Conservation (phyloP, 2,329 filamentous ascomycete genomes). For the Microdochium paspali region DNA sequence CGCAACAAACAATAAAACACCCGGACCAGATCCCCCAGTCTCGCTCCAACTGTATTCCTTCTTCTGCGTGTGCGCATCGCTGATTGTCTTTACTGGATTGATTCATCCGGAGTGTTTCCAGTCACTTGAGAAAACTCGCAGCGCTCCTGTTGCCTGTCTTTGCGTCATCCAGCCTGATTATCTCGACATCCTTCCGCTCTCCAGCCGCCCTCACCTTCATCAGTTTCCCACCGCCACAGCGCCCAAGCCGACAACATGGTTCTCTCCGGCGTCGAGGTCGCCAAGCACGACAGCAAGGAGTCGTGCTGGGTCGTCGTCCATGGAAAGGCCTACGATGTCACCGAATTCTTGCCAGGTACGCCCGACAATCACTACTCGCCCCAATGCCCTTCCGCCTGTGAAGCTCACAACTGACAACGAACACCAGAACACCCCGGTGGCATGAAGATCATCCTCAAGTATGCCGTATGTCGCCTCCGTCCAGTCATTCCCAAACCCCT, state of each 20-base stretch:
- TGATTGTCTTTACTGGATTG: no score
- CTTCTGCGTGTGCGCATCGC: no score
- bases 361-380: constrained; percentile 3
- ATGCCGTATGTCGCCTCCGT: constrained; percentile 46
- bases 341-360: constrained; percentile 70
- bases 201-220: constrained; percentile 2
- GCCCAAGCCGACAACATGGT: constrained; percentile 15
- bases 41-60: not conserved
- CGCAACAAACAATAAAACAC: not conserved
- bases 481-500: not conserved
- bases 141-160: no score
- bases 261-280: constrained; percentile 43
- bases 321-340: constrained; percentile 83
- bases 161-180: no score
- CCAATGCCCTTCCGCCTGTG: not conserved
- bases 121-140: no score
- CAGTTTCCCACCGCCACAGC: no score
- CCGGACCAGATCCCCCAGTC: not conserved
- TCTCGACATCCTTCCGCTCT: not conserved
- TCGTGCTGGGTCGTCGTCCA: constrained; percentile 92
- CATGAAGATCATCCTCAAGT: constrained; percentile 89
- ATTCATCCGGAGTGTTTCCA: no score
- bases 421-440: constrained; percentile 73
- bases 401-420: not conserved
- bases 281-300: constrained; percentile 68